These are phyloP conservation scores for Nannochloropsis granulata DNA, from an alignment of 108 stramenopile genomes.

Conservation along the genomic window DNA sequence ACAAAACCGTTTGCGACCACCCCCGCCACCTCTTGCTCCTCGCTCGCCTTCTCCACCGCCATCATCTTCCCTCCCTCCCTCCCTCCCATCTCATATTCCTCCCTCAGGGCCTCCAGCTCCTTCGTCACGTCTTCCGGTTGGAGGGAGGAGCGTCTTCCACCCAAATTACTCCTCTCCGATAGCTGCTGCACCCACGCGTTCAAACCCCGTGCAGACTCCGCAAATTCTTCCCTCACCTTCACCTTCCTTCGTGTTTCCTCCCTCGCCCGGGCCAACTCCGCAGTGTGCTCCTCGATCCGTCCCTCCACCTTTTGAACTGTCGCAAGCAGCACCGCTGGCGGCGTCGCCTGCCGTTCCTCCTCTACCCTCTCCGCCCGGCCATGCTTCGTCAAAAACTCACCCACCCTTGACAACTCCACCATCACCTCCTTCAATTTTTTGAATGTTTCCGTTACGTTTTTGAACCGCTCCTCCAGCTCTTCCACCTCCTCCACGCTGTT, in stretches of 20 bases:
- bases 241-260: background rate
- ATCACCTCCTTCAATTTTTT: background rate
- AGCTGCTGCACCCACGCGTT: background rate
- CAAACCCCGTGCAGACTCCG: background rate
- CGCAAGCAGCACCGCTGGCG: background rate
- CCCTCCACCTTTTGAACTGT: background rate
- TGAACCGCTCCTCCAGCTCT: background rate
- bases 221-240: background rate
- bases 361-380: background rate
- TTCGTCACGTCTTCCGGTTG: constrained; percentile 1
- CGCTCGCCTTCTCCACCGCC: background rate
- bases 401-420: background rate
- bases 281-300: background rate
- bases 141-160: background rate
- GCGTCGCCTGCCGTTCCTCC: background rate
- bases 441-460: background rate
- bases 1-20: constrained; percentile 8
- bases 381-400: background rate
- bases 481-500: background rate
- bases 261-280: background rate
- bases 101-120: background rate
- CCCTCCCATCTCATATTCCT: background rate
- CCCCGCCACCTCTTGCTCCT: constrained; percentile 1
- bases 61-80: background rate
- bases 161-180: background rate